Conservation (phyloP, 345 rosid genomes). For the Ricinus communis region DNA sequence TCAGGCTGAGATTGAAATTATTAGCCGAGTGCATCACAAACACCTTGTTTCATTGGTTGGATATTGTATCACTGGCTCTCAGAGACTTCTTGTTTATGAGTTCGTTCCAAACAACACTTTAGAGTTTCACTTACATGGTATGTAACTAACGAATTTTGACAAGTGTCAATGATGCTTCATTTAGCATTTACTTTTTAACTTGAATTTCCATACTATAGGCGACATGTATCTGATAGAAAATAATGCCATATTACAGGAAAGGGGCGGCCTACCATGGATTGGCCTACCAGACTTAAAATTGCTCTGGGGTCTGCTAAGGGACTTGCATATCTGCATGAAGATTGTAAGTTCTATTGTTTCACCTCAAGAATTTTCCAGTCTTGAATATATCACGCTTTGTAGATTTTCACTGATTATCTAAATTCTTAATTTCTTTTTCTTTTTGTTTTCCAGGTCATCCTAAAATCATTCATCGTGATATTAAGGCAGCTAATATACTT, state of each 20-base stretch:
- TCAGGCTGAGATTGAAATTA: conserved; percentile 33
- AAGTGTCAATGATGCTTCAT: not conserved
- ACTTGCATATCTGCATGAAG: conserved; percentile 95
- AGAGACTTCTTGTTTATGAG: conserved; percentile 33
- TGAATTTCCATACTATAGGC: not conserved
- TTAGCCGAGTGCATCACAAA: conserved; percentile 34
- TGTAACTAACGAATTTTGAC: not conserved
- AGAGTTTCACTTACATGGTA: conserved; percentile 39
- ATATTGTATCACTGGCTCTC: conserved; percentile 32
- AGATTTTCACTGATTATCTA: not conserved
- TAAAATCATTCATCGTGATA: conserved; percentile 89
- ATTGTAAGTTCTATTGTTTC: conserved; percentile 52
- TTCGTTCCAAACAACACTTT: conserved; percentile 30
- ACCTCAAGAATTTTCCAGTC: not conserved
- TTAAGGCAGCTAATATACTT: conserved; percentile 83
- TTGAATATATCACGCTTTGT: not conserved
- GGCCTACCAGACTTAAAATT: conserved; percentile 68
- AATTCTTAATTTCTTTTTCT: not conserved
- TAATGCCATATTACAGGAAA: conserved; percentile 48
- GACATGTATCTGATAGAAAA: conserved; percentile 16
- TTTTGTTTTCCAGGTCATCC: conserved; percentile 66
- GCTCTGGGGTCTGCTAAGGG: conserved; percentile 94
- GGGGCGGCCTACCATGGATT: conserved; percentile 75
- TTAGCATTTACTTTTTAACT: not conserved
- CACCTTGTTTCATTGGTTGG: conserved; percentile 37